Evolutionary conservation across 1,284 basidiomycete species (phyloP), one percentile per base, ranked within the genome.

Genomic region (Sparassis latifolia): DNA sequence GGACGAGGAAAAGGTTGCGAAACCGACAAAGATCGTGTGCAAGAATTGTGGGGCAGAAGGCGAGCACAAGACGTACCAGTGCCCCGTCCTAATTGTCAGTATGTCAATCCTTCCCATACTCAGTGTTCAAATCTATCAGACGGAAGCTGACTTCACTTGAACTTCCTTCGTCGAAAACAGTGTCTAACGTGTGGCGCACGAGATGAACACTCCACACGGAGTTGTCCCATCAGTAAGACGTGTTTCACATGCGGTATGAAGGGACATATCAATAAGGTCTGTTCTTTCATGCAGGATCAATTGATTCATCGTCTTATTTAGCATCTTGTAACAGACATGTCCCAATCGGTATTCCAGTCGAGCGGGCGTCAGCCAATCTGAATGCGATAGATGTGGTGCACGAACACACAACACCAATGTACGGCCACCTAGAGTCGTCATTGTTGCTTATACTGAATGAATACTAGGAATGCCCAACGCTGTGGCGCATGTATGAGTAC

Each of bases 401-500:
- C 62, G 69, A 33, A 68, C 70, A 38, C 92, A 96, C 64, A 80
- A 77, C 48, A 79, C 76, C 45, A 86, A 82, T 55, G 89, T 89
- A 57, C 42, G 84, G 72, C 35, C 47, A 41, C 20, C 43, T 9
- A 42, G 37, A 31, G 45, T 42, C 32, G 10, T 29, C 3, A 20
- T 40, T 43, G 33, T 35, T 44, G 40, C 43, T 29, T 10, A 47
- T 49, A 45, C n/a, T 30, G 37, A 29, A 37, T 12, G 33, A 20
- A 30, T 50, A 35, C 3, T 42, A 94, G 85, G 87, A 89, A 72
- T 97, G 93, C 57, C 90, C 91, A 1, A 87, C 86, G 0, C 69
- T 90, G 43, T 97, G 93, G 93, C 76, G 93, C 41, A 73, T 92
- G 52, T 97, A 97, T 62, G 76, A 83, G 31, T 96, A 95, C 61